Evolutionary conservation across 768 basidiomycete genomes (phyloP).

Genomic region (Polyporus arcularius): DNA sequence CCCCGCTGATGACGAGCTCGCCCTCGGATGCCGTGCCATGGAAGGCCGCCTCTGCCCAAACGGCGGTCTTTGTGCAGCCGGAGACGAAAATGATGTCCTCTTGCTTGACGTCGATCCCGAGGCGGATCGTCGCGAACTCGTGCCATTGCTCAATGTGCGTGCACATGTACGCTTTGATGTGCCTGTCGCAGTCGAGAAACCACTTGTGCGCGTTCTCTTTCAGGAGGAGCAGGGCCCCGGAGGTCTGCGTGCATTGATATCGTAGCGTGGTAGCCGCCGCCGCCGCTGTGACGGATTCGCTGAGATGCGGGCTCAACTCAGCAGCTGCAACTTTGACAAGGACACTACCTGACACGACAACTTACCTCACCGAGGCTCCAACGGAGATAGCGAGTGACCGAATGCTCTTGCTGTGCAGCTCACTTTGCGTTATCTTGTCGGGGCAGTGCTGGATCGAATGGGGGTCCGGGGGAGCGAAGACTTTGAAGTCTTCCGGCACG

Average conservation of each 20-base stretch:
- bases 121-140: background rate
- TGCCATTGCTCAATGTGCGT: background rate
- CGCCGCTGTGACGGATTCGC: background rate
- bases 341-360: background rate
- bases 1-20: background rate
- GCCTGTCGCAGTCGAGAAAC: background rate
- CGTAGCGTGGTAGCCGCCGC: background rate
- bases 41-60: slow-evolving; percentile 6
- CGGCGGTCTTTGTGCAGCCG: background rate
- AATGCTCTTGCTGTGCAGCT: background rate
- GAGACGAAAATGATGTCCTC: slow-evolving; percentile 6
- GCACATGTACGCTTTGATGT: background rate
- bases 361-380: background rate
- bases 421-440: background rate
- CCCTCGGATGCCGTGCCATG: background rate
- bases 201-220: background rate
- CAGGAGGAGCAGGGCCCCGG: slow-evolving; percentile 13
- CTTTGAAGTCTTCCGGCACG: background rate
- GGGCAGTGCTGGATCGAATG: background rate
- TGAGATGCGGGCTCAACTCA: background rate
- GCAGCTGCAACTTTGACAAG: background rate
- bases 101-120: slow-evolving; percentile 1
- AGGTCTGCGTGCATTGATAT: slow-evolving; percentile 1
- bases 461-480: background rate
- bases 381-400: background rate